phyloP scores from a whole-genome alignment of 345 rosid species.

The Brassica juncea region DNA sequence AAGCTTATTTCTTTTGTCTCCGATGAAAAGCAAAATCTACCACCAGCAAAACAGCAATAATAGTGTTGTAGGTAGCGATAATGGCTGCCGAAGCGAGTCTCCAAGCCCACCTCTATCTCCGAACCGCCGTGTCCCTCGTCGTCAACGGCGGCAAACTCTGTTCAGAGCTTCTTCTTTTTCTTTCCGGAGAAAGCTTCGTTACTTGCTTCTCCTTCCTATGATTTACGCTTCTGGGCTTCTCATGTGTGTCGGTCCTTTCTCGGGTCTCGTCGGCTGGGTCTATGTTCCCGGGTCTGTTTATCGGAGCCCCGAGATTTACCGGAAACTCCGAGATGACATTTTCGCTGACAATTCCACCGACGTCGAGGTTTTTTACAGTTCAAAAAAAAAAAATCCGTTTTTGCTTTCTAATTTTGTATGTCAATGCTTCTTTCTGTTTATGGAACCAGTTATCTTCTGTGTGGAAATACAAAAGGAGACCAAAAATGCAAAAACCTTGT shows the following conservation, averaged over 20 bases:
- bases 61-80: conserved; percentile 45
- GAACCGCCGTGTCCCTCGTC: conserved; percentile 45
- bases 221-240: conserved; percentile 73
- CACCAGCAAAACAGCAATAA: conserved; percentile 37
- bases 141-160: conserved; percentile 64
- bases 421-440: not conserved
- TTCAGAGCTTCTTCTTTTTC: conserved; percentile 54
- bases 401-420: not conserved
- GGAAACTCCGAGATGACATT: conserved; percentile 69
- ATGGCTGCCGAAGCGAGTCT: conserved; percentile 49
- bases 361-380: conserved; percentile 48
- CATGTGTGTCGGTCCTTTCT: conserved; percentile 82
- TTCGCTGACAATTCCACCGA: conserved; percentile 67
- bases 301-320: conserved; percentile 73
- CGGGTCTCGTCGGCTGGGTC: conserved; percentile 54
- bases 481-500: conserved; percentile 78
- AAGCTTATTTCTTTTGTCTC: conserved; percentile 5
- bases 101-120: conserved; percentile 80
- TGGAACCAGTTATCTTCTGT: conserved; percentile 63
- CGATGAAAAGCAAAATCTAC: conserved; percentile 49
- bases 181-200: conserved; percentile 63
- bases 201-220: conserved; percentile 58
- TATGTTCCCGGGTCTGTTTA: conserved; percentile 73
- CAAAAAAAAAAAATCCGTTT: not conserved
- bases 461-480: conserved; percentile 74